Base-by-base conservation (phyloP, 192 early-diverging fungal species). In the Mycoemilia scoparia region DNA sequence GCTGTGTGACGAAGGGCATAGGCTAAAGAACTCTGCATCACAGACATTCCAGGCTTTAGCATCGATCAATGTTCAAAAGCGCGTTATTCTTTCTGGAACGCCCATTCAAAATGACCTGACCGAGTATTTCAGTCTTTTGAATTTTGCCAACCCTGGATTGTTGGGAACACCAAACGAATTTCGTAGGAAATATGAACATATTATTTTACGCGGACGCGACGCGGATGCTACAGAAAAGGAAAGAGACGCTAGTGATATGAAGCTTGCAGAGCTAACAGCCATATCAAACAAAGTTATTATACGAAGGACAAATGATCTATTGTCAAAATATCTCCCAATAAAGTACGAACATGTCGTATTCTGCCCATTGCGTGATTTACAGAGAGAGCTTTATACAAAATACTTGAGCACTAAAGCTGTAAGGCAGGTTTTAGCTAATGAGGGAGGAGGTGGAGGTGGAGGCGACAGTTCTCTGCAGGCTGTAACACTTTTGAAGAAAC, bases 281-380 rank as follows among this genome's bases (percentile, higher is more conserved):
- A 73, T 92, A 31, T 89, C 87, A 10, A 87, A 81, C 53, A 81
- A 82, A 40, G 92, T 99, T 41, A 99, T 93, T 33, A 96, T 99
- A 55, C 76, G 95, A 7, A 68, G 95, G 24, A 99, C 90, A 4
- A 90, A 95, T 32, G 89, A 95, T 34, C 62, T 99, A 38, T 54
- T 99, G 25, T 82, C 87, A 16, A 99, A 96, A 71, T 99, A 96
- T 54, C 55, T 99, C 29, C 91, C 95, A 1, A 69, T 74, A 15
- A 99, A 99, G 49, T 96, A 82, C 66, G 95, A 99, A 42, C 83
- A 99, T 49, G 88, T 99, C 5, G 95, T 99, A 16, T 99, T 99
- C 56, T 89, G 86, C 47, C 71, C 73, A 35, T 59, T 92, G 12
- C 69, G 77, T 6, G 57, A 64, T 3, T 46, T 82, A 15, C 95